These are phyloP conservation scores for Inosperma sp. DNA, from an alignment of 768 basidiomycete species.

Conservation along the genomic window DNA sequence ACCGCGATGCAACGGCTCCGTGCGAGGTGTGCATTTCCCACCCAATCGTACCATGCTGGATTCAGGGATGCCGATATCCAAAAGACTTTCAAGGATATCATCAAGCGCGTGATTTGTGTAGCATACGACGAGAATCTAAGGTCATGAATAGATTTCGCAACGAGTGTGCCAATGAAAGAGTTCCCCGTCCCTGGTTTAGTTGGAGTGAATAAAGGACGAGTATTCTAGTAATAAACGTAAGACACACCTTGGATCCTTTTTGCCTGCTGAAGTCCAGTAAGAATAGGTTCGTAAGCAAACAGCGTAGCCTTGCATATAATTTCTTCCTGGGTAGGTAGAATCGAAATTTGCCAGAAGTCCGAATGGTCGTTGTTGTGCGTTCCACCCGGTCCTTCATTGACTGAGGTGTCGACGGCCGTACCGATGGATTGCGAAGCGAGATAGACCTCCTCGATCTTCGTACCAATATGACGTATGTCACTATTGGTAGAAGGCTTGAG, in stretches of 20 bases:
- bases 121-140: slow-evolving; percentile 61
- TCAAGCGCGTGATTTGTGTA: slow-evolving; percentile 75
- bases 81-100: slow-evolving; percentile 58
- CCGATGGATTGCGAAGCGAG: slow-evolving; percentile 4
- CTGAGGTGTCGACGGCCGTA: slow-evolving; percentile 7
- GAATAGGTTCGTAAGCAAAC: slow-evolving; percentile 59
- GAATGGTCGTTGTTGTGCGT: slow-evolving; percentile 66
- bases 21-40: slow-evolving; percentile 48
- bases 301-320: slow-evolving; percentile 39
- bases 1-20: slow-evolving; percentile 28
- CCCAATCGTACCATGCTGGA: slow-evolving; percentile 52
- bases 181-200: slow-evolving; percentile 60
- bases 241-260: slow-evolving; percentile 49
- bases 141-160: slow-evolving; percentile 57
- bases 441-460: too few species aligned
- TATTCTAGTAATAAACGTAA: background rate
- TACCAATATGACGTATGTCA: too few species aligned
- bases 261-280: slow-evolving; percentile 49
- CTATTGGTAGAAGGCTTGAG: too few species aligned
- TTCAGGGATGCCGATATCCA: slow-evolving; percentile 52
- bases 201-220: background rate
- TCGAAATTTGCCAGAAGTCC: slow-evolving; percentile 54
- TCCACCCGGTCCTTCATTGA: slow-evolving; percentile 45
- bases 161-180: slow-evolving; percentile 64
- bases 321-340: slow-evolving; percentile 62